A percentile compares a stretch with the other conserved stretches of the same genome.
phyloP scores from a whole-genome alignment of 331 rosid species.

The Telfairia occidentalis region DNA sequence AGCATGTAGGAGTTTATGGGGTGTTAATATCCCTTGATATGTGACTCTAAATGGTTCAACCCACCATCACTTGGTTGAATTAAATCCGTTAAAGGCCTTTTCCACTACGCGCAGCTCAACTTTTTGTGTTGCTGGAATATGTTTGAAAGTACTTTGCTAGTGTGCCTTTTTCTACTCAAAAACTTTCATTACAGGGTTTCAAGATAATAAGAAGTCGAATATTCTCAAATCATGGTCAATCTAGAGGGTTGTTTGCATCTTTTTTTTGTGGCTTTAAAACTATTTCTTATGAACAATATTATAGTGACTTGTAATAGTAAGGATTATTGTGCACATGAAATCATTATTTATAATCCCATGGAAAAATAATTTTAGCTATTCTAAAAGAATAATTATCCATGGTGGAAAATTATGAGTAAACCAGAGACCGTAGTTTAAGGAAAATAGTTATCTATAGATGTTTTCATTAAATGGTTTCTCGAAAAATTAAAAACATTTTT shows the following conservation, averaged over 20 bases:
- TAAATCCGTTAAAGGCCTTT: neutral
- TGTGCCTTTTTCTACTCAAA: neutral
- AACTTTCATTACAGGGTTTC: neutral
- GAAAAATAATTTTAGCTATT: neutral
- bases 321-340: neutral
- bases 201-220: neutral
- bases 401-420: neutral
- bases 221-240: neutral
- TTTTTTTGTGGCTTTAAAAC: neutral
- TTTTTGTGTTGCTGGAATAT: neutral
- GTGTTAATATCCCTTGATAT: neutral
- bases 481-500: neutral
- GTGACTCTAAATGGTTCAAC: neutral
- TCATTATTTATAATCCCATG: neutral
- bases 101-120: neutral
- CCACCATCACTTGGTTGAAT: neutral
- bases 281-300: neutral
- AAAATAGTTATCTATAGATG: neutral
- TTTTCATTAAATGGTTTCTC: neutral
- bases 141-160: neutral
- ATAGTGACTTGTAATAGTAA: neutral
- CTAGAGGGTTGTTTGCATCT: neutral
- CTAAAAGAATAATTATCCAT: neutral
- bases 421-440: neutral
- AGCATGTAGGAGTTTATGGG: neutral